Percentiles rank a stretch among this genome's conserved stretches.
Evolutionary conservation across 768 basidiomycete species (phyloP).

Genomic region (Agaricus sinodeliciosus): DNA sequence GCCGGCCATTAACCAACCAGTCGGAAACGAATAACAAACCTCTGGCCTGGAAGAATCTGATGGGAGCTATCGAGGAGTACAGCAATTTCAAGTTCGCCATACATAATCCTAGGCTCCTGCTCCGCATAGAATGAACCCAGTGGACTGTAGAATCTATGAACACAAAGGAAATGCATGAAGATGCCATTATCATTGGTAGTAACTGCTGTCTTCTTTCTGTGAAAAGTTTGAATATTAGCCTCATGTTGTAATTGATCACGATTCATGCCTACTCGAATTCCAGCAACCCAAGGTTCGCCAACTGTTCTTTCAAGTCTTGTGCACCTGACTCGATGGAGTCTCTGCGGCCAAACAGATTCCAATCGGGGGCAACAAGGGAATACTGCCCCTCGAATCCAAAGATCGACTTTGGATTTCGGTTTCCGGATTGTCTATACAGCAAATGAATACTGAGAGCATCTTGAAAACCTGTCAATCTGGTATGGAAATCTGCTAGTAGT

Average conservation of each 20-base stretch:
- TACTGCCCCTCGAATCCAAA: conserved; percentile 49
- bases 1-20: conserved; percentile 29
- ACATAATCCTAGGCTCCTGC: conserved; percentile 23
- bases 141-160: conserved; percentile 19
- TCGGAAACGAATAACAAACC: conserved; percentile 45
- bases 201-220: conserved; percentile 24
- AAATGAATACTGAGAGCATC: conserved; percentile 28
- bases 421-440: conserved; percentile 17
- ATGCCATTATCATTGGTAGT: conserved; percentile 26
- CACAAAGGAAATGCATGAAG: conserved; percentile 32
- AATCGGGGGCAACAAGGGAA: conserved; percentile 36
- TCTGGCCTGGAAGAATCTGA: conserved; percentile 43
- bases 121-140: conserved; percentile 6
- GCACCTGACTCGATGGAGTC: conserved; percentile 22
- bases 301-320: conserved; percentile 25
- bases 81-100: conserved; percentile 50
- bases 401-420: conserved; percentile 13
- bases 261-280: conserved; percentile 25
- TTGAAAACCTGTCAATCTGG: conserved; percentile 24
- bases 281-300: conserved; percentile 28
- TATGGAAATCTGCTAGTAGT: conserved; percentile 21
- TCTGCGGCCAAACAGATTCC: conserved; percentile 28
- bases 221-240: conserved; percentile 1
- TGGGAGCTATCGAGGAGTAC: conserved; percentile 50
- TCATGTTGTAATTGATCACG: not conserved